Percentiles rank a stretch among this genome's conserved stretches.
These are phyloP conservation scores for Peniophora sp. DNA, from an alignment of 1,284 basidiomycete genomes.

Conservation along the genomic window DNA sequence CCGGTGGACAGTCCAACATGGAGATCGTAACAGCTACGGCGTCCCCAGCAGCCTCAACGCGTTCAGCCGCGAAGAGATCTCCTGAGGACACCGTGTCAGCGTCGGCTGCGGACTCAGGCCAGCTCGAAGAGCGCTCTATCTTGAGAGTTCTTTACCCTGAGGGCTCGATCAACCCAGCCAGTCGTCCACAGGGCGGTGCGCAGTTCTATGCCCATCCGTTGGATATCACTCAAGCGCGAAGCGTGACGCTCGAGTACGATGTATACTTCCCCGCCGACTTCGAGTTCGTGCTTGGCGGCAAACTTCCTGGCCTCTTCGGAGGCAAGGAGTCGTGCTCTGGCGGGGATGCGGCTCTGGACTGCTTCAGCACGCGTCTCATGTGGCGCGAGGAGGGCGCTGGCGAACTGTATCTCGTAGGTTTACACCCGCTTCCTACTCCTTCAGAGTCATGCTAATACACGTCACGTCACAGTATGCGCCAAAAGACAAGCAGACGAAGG, in stretches of 20 bases:
- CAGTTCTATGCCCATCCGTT: conserved; percentile 65
- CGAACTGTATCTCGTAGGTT: conserved; percentile 63
- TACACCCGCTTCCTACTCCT: not conserved
- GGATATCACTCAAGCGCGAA: conserved; percentile 36
- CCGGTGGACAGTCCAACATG: conserved; percentile 50
- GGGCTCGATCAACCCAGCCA: conserved; percentile 54
- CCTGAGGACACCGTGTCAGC: not conserved
- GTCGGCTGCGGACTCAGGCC: conserved; percentile 6
- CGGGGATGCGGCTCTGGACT: conserved; percentile 51
- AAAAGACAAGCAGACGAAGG: conserved; percentile 40
- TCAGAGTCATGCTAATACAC: conserved; percentile 9
- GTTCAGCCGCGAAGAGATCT: conserved; percentile 3
- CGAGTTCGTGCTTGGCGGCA: conserved; percentile 63
- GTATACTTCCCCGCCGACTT: conserved; percentile 61
- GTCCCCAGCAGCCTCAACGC: conserved; percentile 16
- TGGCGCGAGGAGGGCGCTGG: conserved; percentile 57
- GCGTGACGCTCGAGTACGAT: conserved; percentile 50
- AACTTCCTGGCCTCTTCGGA: conserved; percentile 67
- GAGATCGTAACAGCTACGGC: conserved; percentile 45
- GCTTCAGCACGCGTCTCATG: conserved; percentile 73
- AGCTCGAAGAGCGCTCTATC: conserved; percentile 16
- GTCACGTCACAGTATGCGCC: conserved; percentile 47
- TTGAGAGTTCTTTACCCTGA: conserved; percentile 58
- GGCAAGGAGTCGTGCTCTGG: conserved; percentile 62
- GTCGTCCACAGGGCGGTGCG: conserved; percentile 52